phyloP scores from a whole-genome alignment of 106 monocot species.

The Dioscorea zingiberensis region DNA sequence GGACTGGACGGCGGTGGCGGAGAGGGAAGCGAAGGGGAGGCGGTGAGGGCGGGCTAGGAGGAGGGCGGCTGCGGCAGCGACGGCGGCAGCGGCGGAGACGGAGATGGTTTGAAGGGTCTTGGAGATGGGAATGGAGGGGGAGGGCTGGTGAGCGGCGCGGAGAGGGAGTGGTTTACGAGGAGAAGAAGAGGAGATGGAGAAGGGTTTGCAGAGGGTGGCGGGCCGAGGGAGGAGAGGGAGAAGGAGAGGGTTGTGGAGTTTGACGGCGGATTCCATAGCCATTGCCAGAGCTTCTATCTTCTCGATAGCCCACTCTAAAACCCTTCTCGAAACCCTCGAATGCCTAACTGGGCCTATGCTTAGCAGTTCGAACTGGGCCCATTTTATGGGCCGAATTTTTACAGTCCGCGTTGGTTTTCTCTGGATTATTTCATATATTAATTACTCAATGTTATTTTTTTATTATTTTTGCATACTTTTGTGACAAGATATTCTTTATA shows the following conservation, averaged over 20 bases:
- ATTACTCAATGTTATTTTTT: too few species aligned
- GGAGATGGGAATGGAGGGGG: neutral
- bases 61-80: constrained; percentile 19
- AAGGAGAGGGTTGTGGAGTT: neutral
- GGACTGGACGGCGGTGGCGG: constrained; percentile 11
- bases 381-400: too few species aligned
- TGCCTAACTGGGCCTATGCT: too few species aligned
- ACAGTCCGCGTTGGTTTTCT: too few species aligned
- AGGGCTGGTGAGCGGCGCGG: constrained; percentile 8
- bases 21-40: constrained; percentile 11
- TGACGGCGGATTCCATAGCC: neutral
- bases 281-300: neutral
- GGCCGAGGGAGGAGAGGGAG: neutral
- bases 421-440: too few species aligned
- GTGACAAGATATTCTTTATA: too few species aligned
- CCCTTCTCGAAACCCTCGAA: too few species aligned
- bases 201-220: constrained; percentile 1
- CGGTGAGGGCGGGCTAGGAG: constrained; percentile 20
- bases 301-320: too few species aligned
- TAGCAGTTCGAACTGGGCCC: too few species aligned
- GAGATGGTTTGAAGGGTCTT: constrained; percentile 4
- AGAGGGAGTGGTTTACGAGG: neutral
- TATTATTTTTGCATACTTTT: too few species aligned
- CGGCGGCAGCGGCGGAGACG: constrained; percentile 28
- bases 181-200: neutral